Conservation (phyloP, 176 grass and related monocot species). For the Eragrostis curvula region DNA sequence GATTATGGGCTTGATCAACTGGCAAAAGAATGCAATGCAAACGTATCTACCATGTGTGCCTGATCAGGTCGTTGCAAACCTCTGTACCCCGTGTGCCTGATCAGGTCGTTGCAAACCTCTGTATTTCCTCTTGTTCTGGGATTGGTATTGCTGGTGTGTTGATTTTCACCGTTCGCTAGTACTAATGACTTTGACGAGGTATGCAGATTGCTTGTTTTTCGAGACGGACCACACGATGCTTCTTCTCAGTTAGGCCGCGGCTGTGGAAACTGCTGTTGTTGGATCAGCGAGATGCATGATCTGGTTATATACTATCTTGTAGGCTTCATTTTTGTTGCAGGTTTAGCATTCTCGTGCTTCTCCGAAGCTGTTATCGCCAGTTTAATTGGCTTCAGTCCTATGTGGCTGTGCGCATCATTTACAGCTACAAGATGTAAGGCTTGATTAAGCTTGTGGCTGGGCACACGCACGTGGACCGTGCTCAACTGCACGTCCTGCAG, state of each 20-base stretch:
- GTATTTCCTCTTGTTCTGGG: background rate
- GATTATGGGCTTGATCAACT: background rate
- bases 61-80: too few species aligned
- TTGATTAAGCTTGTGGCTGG: background rate
- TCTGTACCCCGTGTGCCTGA: too few species aligned
- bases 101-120: too few species aligned
- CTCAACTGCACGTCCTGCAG: background rate
- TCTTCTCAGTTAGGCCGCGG: background rate
- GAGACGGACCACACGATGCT: background rate
- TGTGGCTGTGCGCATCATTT: too few species aligned
- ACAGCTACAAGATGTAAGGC: background rate
- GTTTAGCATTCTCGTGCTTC: background rate
- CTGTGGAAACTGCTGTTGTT: background rate
- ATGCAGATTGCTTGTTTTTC: conserved; percentile 25
- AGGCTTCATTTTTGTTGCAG: conserved; percentile 16
- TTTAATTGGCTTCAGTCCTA: too few species aligned
- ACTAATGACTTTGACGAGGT: conserved; percentile 28
- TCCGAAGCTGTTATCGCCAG: background rate
- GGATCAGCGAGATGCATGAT: background rate
- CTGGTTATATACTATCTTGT: background rate
- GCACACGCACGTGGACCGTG: background rate
- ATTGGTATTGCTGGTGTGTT: background rate
- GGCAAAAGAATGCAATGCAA: background rate
- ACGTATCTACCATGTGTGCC: too few species aligned
- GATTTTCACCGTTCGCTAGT: conserved; percentile 4